Percentiles rank a stretch among this genome's conserved stretches.
phyloP scores from a whole-genome alignment of 108 stramenopile species.

The Cyclotella cryptica region DNA sequence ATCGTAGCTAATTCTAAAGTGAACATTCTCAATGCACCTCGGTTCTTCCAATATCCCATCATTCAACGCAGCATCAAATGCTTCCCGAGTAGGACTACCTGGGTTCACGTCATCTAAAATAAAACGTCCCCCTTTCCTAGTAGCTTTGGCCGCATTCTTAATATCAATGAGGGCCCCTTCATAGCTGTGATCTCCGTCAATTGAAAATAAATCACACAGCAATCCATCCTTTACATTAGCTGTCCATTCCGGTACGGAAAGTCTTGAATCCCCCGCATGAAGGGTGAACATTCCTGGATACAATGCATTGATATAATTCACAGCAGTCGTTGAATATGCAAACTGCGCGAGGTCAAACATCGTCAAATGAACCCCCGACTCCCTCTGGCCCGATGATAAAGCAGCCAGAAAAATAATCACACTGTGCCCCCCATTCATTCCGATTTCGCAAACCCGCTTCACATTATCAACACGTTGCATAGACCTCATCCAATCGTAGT shows the following conservation, averaged over 20 bases:
- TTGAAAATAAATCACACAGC: conserved; percentile 22
- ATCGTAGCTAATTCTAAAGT: conserved; percentile 13
- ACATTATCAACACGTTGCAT: background rate
- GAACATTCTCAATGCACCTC: conserved; percentile 20
- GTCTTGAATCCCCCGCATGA: conserved; percentile 11
- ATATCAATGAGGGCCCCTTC: conserved; percentile 25
- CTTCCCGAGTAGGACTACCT: conserved; percentile 12
- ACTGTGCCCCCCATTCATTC: conserved; percentile 39
- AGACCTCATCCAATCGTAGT: conserved; percentile 32
- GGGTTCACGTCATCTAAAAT: conserved; percentile 29
- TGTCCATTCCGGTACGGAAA: conserved; percentile 14
- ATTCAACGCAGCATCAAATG: conserved; percentile 17
- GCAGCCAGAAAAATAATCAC: conserved; percentile 31
- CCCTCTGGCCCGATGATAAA: background rate
- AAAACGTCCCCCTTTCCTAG: conserved; percentile 14
- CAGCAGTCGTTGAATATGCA: conserved; percentile 17
- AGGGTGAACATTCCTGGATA: conserved; percentile 22
- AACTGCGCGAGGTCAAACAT: conserved; percentile 29
- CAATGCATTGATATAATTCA: conserved; percentile 18
- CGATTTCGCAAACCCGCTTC: conserved; percentile 28
- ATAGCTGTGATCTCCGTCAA: conserved; percentile 25
- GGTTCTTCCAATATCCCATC: conserved; percentile 13
- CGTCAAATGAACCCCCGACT: conserved; percentile 10
- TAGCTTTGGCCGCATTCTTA: conserved; percentile 19
- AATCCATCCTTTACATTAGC: background rate